Base-by-base conservation (phyloP, 805 yeast species). In the Jamesozyma spencerorum region DNA sequence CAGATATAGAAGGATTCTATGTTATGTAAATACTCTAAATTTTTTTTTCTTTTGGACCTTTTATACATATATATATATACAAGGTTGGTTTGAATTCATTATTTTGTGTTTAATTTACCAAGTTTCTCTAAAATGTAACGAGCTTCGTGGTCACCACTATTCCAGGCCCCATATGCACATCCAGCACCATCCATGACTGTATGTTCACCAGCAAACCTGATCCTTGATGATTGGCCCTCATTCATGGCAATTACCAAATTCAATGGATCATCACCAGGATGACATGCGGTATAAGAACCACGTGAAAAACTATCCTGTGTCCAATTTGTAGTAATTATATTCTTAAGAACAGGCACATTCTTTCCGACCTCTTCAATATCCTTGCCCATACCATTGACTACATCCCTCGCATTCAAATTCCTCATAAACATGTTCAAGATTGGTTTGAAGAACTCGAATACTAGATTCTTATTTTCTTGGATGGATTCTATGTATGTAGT, bases 171-270 rank as follows among this genome's bases (percentile, higher is more conserved):
- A 56, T 87, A 94, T 4, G 82, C 92, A 50, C 95, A 87, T 0
- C 96, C 96, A 13, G 86, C 82, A 6, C 94, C 95, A 48, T 85
- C 95, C 49, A 75, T 63, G 18, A 78, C 75, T 0, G 95, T 82
- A 57, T 87, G 95, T 55, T 87, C 96, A 6, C 96, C 96, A 0
- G 95, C 95, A 66, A 87, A 87, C 33, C 95, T 66, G 2, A 87
- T 62, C 18, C 49, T 51, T 7, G 69, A 66, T 11, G 70, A 77
- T 17, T 71, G 64, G 0, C 86, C 84, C 18, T 73, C 72, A 15
- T 73, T 67, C 42, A 84, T 67, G n/a, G 80, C 81, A 13, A 76
- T 55, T 0, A 81, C 72, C 14, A 77, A 57, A 39, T 74, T 80
- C 8, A 74, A 65, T 0, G 94, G 85, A 50, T 80, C 85, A 57